phyloP scores from a whole-genome alignment of 1,139 yeast genomes.

The Scheffersomyces quercinus region DNA sequence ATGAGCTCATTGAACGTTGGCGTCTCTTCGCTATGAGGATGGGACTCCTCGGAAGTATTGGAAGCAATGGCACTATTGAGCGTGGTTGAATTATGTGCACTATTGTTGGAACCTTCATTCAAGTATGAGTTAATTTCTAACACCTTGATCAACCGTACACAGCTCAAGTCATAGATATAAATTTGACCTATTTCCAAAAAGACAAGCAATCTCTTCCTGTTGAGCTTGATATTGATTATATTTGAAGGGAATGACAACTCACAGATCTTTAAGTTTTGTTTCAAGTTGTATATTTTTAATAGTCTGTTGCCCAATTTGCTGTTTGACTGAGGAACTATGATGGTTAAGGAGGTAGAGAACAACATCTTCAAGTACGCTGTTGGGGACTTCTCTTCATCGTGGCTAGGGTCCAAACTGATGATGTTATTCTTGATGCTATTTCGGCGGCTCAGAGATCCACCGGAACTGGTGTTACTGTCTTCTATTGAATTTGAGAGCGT shows the following conservation, averaged over 20 bases:
- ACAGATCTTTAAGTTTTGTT: slow-evolving; percentile 67
- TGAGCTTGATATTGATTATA: slow-evolving; percentile 62
- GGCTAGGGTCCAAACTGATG: neutral
- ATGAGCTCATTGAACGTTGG: slow-evolving; percentile 15
- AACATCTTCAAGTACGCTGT: slow-evolving; percentile 55
- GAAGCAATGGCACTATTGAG: slow-evolving; percentile 3
- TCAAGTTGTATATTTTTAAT: slow-evolving; percentile 64
- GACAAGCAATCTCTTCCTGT: slow-evolving; percentile 65
- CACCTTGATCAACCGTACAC: slow-evolving; percentile 66
- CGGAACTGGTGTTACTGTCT: neutral
- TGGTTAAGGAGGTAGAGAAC: slow-evolving; percentile 68
- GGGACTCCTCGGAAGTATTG: slow-evolving; percentile 1
- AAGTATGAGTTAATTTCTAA: slow-evolving; percentile 45
- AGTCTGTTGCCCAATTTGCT: slow-evolving; percentile 49
- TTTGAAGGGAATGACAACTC: slow-evolving; percentile 68
- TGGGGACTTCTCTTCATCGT: slow-evolving; percentile 16
- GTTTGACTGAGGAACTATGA: slow-evolving; percentile 52
- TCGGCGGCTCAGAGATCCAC: neutral
- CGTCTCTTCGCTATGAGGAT: slow-evolving; percentile 16
- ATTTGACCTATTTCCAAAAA: slow-evolving; percentile 62
- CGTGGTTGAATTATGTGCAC: neutral
- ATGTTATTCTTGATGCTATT: neutral
- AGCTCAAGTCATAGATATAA: slow-evolving; percentile 70
- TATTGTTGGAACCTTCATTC: neutral
- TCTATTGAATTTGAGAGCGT: neutral